A percentile compares a stretch with the other conserved stretches of the same genome.
Evolutionary conservation across 2,329 filamentous ascomycete species (phyloP).

Genomic region (Aspergillus glaucus): DNA sequence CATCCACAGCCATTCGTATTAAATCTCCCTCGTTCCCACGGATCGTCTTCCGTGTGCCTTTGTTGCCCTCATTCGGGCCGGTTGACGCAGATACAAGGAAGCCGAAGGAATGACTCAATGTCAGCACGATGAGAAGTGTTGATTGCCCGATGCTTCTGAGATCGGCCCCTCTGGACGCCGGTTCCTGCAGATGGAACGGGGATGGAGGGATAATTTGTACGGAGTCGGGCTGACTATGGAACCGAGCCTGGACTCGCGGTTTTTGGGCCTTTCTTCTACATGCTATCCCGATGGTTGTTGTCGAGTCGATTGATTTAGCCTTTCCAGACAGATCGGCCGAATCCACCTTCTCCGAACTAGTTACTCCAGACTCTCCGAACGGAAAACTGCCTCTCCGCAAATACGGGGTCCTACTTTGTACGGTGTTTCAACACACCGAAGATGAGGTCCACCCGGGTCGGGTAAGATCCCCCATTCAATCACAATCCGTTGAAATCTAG

Average conservation of each 20-base stretch:
- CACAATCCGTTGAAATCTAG: not conserved
- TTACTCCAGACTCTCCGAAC: not conserved
- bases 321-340: not conserved
- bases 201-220: not conserved
- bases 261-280: too few relatives aligned
- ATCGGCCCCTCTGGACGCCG: not conserved
- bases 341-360: not conserved
- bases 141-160: too few relatives aligned
- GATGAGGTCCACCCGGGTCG: not conserved
- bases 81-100: not conserved
- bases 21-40: not conserved
- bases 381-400: not conserved
- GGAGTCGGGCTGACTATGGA: not conserved
- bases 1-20: too few relatives aligned
- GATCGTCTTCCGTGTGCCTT: not conserved
- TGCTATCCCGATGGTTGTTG: too few relatives aligned
- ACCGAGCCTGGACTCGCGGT: not conserved
- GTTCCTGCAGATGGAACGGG: not conserved
- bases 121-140: not conserved
- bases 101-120: not conserved
- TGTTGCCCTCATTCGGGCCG: not conserved
- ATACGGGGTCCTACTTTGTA: too few relatives aligned
- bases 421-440: not conserved
- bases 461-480: not conserved
- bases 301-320: not conserved